These are phyloP conservation scores for Chrysophaeum taylorii DNA, from an alignment of 352 stramenopile species.

Conservation along the genomic window DNA sequence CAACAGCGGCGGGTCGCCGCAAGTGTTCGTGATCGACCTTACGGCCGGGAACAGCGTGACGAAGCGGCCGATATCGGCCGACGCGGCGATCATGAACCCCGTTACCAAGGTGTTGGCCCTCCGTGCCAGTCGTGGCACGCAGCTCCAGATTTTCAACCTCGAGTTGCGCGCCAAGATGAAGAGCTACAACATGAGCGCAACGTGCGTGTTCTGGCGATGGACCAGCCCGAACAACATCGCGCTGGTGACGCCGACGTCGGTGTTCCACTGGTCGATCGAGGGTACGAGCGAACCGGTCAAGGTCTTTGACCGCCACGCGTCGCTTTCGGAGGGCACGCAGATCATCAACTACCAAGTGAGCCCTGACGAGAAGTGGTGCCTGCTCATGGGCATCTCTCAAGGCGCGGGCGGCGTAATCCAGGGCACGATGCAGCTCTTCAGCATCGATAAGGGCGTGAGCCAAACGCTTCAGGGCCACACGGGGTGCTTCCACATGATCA, in stretches of 20 bases:
- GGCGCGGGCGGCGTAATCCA: slow-evolving; percentile 54
- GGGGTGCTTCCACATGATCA: slow-evolving; percentile 96
- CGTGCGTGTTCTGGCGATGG: slow-evolving; percentile 98
- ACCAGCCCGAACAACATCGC: slow-evolving; percentile 89
- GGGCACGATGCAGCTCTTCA: slow-evolving; percentile 90
- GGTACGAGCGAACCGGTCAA: slow-evolving; percentile 72
- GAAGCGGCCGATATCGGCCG: slow-evolving; percentile 89
- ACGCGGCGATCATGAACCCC: slow-evolving; percentile 99
- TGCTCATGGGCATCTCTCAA: slow-evolving; percentile 92
- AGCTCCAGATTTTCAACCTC: slow-evolving; percentile 99
- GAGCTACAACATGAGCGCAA: slow-evolving; percentile 55
- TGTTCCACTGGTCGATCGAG: slow-evolving; percentile 97
- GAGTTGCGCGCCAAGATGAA: slow-evolving; percentile 98
- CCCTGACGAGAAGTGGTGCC: slow-evolving; percentile 92
- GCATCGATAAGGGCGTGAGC: slow-evolving; percentile 94
- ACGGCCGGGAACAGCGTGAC: slow-evolving; percentile 66
- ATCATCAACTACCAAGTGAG: slow-evolving; percentile 99
- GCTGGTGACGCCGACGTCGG: slow-evolving; percentile 84
- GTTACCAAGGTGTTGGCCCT: slow-evolving; percentile 76
- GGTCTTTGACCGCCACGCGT: slow-evolving; percentile 93
- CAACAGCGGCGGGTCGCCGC: slow-evolving; percentile 65
- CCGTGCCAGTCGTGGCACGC: slow-evolving; percentile 48
- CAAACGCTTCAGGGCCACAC: slow-evolving; percentile 93
- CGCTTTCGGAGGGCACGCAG: slow-evolving; percentile 79
- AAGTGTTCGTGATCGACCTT: slow-evolving; percentile 82